phyloP scores from a whole-genome alignment of 129 eudicot species.

The Erigeron canadensis region DNA sequence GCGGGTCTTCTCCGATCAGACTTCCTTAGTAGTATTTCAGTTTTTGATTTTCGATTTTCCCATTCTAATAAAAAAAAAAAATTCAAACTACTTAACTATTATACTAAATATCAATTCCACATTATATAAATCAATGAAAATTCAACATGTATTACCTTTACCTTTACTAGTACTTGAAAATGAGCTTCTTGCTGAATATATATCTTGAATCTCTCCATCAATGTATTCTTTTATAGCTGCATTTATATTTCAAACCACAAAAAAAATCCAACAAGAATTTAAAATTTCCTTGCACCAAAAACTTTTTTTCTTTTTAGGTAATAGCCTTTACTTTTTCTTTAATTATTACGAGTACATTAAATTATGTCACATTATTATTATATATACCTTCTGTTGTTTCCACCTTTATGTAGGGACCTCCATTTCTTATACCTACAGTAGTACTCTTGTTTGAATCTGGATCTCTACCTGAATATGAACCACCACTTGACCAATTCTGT shows the following conservation, averaged over 20 bases:
- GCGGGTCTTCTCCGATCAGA: conserved; percentile 65
- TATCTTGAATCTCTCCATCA: conserved; percentile 48
- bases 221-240: conserved; percentile 50
- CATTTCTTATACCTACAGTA: conserved; percentile 37
- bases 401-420: conserved; percentile 35
- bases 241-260: conserved; percentile 8
- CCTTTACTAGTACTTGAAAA: conserved; percentile 83
- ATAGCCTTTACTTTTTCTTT: conserved; percentile 16
- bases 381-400: conserved; percentile 64
- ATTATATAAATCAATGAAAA: not conserved
- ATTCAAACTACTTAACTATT: conserved; percentile 8
- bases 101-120: not conserved
- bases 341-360: conserved; percentile 5
- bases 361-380: conserved; percentile 24
- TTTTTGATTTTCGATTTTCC: conserved; percentile 62
- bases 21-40: conserved; percentile 51
- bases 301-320: conserved; percentile 1
- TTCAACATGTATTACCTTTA: conserved; percentile 22
- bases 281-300: conserved; percentile 20
- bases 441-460: conserved; percentile 57
- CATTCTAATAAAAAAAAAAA: conserved; percentile 48
- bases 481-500: conserved; percentile 63
- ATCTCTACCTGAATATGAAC: conserved; percentile 43
- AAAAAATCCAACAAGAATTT: conserved; percentile 10
- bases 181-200: conserved; percentile 83